Percentiles rank a stretch among this genome's conserved stretches.
These are phyloP conservation scores for Cytospora chrysosperma DNA, from an alignment of 2,329 filamentous ascomycete genomes.

Conservation along the genomic window DNA sequence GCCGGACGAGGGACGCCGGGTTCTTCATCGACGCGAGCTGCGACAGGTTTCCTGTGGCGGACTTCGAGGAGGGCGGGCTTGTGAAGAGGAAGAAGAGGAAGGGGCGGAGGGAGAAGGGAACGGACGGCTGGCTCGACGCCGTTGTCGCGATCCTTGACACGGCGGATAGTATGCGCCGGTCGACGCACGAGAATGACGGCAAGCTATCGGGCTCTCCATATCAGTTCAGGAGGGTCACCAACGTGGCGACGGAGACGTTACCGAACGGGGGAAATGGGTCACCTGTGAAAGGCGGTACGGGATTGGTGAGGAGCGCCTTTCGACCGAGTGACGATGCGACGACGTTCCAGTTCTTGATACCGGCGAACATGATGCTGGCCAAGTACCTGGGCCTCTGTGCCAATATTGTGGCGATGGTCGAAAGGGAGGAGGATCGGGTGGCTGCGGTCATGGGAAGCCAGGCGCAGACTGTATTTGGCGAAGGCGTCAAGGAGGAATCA, in stretches of 20 bases:
- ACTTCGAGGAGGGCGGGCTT: background rate
- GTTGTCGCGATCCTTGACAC: slow-evolving; percentile 62
- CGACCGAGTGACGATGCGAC: slow-evolving; percentile 77
- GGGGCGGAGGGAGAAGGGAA: background rate
- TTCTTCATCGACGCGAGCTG: slow-evolving; percentile 61
- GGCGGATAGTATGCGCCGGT: slow-evolving; percentile 61
- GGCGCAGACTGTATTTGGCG: background rate
- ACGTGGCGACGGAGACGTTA: slow-evolving; percentile 70
- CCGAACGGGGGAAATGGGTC: slow-evolving; percentile 67
- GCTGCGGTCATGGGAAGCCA: background rate
- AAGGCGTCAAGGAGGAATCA: background rate
- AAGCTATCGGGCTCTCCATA: slow-evolving; percentile 57
- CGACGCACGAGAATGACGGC: slow-evolving; percentile 63
- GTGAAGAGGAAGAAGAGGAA: background rate
- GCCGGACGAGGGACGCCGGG: slow-evolving; percentile 61
- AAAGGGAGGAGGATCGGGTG: slow-evolving; percentile 34
- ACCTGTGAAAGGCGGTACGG: slow-evolving; percentile 66
- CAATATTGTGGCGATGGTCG: slow-evolving; percentile 34
- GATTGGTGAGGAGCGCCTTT: slow-evolving; percentile 74
- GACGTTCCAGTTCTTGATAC: slow-evolving; percentile 75
- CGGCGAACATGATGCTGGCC: slow-evolving; percentile 71
- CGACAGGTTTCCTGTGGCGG: background rate
- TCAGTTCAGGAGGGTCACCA: slow-evolving; percentile 67
- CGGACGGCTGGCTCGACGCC: slow-evolving; percentile 59
- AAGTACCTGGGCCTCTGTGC: slow-evolving; percentile 48